A percentile compares a stretch with the other conserved stretches of the same genome.
Conservation (phyloP, 2,329 filamentous ascomycete species). For the Neophaeococcomyces aloes region DNA sequence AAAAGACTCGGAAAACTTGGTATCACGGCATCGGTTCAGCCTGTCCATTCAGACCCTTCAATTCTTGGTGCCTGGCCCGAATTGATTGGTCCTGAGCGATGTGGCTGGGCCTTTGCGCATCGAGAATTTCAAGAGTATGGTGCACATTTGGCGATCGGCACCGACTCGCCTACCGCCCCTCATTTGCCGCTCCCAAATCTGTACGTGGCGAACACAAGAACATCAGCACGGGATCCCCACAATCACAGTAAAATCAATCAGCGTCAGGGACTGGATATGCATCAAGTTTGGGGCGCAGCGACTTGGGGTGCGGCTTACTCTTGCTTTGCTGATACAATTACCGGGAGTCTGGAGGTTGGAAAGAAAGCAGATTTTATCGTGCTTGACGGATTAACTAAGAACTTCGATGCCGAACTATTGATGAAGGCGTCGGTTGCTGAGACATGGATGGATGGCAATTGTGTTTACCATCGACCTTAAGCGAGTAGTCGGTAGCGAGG, state of each 20-base stretch:
- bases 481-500: too few species aligned
- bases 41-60: slow-evolving; percentile 32
- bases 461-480: too few species aligned
- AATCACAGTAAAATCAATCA: slow-evolving; percentile 31
- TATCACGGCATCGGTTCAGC: slow-evolving; percentile 33
- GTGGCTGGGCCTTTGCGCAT: slow-evolving; percentile 41
- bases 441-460: too few species aligned
- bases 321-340: slow-evolving; percentile 31
- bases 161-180: slow-evolving; percentile 39
- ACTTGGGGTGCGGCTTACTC: slow-evolving; percentile 38
- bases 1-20: slow-evolving; percentile 36
- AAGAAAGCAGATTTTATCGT: slow-evolving; percentile 36
- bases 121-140: slow-evolving; percentile 37
- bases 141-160: slow-evolving; percentile 36
- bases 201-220: slow-evolving; percentile 39
- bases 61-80: slow-evolving; percentile 39
- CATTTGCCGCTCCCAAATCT: slow-evolving; percentile 36
- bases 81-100: slow-evolving; percentile 35
- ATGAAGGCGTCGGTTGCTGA: too few species aligned
- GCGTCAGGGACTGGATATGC: slow-evolving; percentile 32
- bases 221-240: slow-evolving; percentile 32
- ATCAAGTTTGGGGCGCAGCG: slow-evolving; percentile 33
- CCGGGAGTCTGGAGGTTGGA: slow-evolving; percentile 32
- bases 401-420: too few species aligned
- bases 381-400: slow-evolving; percentile 15